Base-by-base conservation (phyloP, 148 eudicot species). In the Persicaria maculosa region DNA sequence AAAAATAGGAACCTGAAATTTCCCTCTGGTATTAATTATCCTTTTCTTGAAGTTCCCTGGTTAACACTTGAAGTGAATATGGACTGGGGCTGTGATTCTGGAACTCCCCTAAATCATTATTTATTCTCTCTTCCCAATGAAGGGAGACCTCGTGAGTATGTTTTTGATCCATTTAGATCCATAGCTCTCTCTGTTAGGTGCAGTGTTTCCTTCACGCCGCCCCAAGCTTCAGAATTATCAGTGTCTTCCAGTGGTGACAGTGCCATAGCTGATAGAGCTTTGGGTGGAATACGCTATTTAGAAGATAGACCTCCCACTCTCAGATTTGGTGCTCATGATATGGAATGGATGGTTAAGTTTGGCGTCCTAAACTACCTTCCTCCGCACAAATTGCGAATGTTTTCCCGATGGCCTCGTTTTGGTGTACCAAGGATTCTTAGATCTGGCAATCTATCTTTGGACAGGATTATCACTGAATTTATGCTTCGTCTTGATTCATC, bases 61-160 rank as follows among this genome's bases (percentile, higher is more conserved):
- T 92, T 95, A 75, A 79, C 81, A 50, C 76, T 92, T 77, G 97
- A 90, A 80, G 93, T 95, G 73, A 87, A 82, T 73, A 95, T 95
- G 99, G 97, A 89, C 16, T 95, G 99, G 99, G 97, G 84, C 75
- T 95, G 99, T 83, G 97, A 90, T 74, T 95, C 99, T 64, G 97
- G 97, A 44, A 82, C 83, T 72, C 97, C 99, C 14, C 83, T 92
- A 76, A 89, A 95, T 83, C 99, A 95, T 84, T 95, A 85, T 84
- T 81, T 95, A 71, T 92, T 90, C 85, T 92, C 99, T 36, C 94
- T 95, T 68, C 99, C 99, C 11, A 78, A 73, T 74, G 99, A 95
- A 82, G 92, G 88, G 74, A 83, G 72, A 69, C 85, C 85, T 75
- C 92, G 97, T 75, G 91, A 89, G 46, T 81, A 78, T 36, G 80